These are phyloP conservation scores for Davidsoniella virescens DNA, from an alignment of 2,329 filamentous ascomycete genomes.

Conservation along the genomic window DNA sequence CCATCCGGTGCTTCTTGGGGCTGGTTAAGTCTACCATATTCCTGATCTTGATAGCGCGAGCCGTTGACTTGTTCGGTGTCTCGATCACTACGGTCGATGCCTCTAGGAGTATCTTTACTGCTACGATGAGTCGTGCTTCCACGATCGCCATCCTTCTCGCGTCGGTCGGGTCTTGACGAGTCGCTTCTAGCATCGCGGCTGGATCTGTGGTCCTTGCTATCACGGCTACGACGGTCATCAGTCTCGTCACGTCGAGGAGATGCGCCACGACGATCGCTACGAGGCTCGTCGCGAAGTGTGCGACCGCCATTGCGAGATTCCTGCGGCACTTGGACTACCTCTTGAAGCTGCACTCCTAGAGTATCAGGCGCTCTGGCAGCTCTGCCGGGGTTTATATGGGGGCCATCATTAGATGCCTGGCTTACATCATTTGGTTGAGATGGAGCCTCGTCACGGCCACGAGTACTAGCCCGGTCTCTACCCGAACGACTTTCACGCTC, in stretches of 20 bases:
- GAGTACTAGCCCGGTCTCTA: slow-evolving; percentile 16
- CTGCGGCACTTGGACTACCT: neutral
- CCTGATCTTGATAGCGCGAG: slow-evolving; percentile 30
- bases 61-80: slow-evolving; percentile 31
- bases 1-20: neutral
- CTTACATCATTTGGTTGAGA: slow-evolving; percentile 19
- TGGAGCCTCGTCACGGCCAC: slow-evolving; percentile 16
- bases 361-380: slow-evolving; percentile 36
- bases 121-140: slow-evolving; percentile 18
- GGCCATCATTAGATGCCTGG: slow-evolving; percentile 23
- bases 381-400: slow-evolving; percentile 38
- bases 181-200: slow-evolving; percentile 22
- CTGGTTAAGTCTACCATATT: slow-evolving; percentile 12
- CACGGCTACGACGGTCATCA: slow-evolving; percentile 9
- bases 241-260: slow-evolving; percentile 10
- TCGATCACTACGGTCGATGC: slow-evolving; percentile 1
- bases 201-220: slow-evolving; percentile 19
- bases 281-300: slow-evolving; percentile 5
- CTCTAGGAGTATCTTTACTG: slow-evolving; percentile 10
- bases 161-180: slow-evolving; percentile 34
- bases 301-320: neutral
- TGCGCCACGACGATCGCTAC: slow-evolving; percentile 4
- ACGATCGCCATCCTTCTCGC: slow-evolving; percentile 20
- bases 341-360: slow-evolving; percentile 14
- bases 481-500: slow-evolving; percentile 15